These are phyloP conservation scores for Boletus tylopilopsis DNA, from an alignment of 768 basidiomycete genomes.

Conservation along the genomic window DNA sequence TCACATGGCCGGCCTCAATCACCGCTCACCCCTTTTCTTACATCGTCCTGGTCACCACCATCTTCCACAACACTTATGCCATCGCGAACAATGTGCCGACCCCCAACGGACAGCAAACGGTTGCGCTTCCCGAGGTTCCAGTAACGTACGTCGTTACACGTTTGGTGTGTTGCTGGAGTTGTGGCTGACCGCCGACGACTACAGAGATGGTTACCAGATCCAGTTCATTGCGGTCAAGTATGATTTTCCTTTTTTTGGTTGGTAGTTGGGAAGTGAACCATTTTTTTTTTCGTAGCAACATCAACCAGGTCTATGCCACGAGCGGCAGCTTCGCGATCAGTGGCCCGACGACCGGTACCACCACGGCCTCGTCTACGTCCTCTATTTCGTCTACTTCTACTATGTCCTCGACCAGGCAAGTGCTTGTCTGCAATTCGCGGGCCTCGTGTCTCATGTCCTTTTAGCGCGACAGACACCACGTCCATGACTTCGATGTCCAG, in stretches of 20 bases:
- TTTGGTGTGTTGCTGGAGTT: neutral
- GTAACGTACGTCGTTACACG: slow-evolving; percentile 34
- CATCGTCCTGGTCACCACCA: slow-evolving; percentile 43
- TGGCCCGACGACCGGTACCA: slow-evolving; percentile 5
- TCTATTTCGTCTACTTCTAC: neutral
- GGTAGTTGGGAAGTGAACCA: neutral
- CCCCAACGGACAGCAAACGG: slow-evolving; percentile 9
- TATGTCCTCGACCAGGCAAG: slow-evolving; percentile 3
- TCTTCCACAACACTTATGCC: slow-evolving; percentile 52
- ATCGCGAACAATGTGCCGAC: slow-evolving; percentile 49
- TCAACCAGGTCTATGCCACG: slow-evolving; percentile 40
- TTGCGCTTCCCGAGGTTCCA: slow-evolving; percentile 48
- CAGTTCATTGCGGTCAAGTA: slow-evolving; percentile 43
- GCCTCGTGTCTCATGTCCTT: neutral
- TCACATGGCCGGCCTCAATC: slow-evolving; percentile 43
- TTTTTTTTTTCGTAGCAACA: slow-evolving; percentile 30
- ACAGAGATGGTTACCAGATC: slow-evolving; percentile 47
- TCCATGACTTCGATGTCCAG: slow-evolving; percentile 6
- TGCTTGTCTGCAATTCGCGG: neutral
- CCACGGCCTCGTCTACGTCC: slow-evolving; percentile 12
- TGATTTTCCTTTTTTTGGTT: neutral
- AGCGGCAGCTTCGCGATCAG: slow-evolving; percentile 43
- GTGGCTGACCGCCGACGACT: neutral
- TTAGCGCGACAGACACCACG: neutral
- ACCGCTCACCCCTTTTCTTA: slow-evolving; percentile 42